These are phyloP conservation scores for Colletotrichum sp. DNA, from an alignment of 2,329 filamentous ascomycete species.

Conservation along the genomic window DNA sequence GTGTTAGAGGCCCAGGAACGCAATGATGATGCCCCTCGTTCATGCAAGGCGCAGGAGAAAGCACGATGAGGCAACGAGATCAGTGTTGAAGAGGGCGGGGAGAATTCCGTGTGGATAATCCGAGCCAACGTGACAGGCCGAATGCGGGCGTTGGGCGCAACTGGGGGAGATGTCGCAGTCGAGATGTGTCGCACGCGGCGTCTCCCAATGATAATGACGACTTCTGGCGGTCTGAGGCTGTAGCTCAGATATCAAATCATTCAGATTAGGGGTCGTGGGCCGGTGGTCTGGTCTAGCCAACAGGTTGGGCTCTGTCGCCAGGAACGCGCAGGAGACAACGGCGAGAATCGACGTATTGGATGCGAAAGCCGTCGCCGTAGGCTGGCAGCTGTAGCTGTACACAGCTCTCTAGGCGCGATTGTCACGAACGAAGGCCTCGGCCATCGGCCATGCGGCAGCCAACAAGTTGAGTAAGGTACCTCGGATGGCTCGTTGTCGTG, in stretches of 20 bases:
- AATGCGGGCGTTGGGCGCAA: conserved; percentile 1
- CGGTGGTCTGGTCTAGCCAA: conserved; percentile 4
- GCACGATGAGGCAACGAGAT: conserved; percentile 17
- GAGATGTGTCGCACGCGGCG: neutral
- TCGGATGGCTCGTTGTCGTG: neutral
- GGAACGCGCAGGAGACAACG: conserved; percentile 10
- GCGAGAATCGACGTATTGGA: neutral
- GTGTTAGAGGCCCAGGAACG: neutral
- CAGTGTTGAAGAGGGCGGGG: conserved; percentile 3
- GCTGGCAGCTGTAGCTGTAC: neutral
- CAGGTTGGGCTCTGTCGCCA: conserved; percentile 11
- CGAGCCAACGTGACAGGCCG: neutral
- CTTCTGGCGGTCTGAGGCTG: conserved; percentile 11
- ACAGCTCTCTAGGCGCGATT: neutral
- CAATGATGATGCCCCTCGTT: conserved; percentile 10
- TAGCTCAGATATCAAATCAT: neutral
- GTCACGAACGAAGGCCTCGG: neutral
- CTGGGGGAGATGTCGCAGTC: neutral
- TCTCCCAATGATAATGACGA: neutral
- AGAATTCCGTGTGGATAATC: conserved; percentile 1
- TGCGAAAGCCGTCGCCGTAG: neutral
- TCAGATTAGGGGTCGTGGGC: conserved; percentile 8
- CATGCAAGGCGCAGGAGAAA: conserved; percentile 15
- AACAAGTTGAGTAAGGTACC: neutral
- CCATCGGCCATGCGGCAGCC: neutral